phyloP scores from a whole-genome alignment of 2,329 filamentous ascomycete genomes.

The Chlorencoelia australis region DNA sequence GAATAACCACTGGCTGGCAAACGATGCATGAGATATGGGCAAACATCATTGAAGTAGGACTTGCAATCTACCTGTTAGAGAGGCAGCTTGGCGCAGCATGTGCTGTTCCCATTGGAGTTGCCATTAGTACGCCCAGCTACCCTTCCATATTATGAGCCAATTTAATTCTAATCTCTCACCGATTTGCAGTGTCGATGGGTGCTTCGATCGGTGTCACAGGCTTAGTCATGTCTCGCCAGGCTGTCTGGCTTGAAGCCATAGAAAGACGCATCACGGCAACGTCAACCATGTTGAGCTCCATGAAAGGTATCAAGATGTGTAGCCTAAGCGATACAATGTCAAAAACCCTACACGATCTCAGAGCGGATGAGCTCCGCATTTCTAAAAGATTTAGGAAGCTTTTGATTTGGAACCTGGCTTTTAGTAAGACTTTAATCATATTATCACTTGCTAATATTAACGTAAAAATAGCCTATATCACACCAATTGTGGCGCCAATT shows the following conservation, averaged over 20 bases:
- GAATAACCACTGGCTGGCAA: slow-evolving; percentile 20
- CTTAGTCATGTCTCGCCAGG: neutral
- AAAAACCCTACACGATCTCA: slow-evolving; percentile 21
- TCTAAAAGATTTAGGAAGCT: slow-evolving; percentile 7
- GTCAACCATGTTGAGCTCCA: slow-evolving; percentile 16
- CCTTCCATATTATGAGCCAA: too few species aligned
- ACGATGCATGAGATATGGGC: slow-evolving; percentile 31
- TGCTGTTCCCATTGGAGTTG: slow-evolving; percentile 6
- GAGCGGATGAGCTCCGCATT: slow-evolving; percentile 7
- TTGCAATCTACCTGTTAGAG: slow-evolving; percentile 29
- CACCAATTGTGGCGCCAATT: slow-evolving; percentile 5
- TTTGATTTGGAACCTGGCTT: slow-evolving; percentile 5
- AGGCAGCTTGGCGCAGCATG: slow-evolving; percentile 21
- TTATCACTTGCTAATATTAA: too few species aligned
- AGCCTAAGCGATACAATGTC: slow-evolving; percentile 13
- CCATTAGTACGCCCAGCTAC: too few species aligned
- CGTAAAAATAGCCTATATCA: slow-evolving; percentile 6
- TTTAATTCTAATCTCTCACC: too few species aligned
- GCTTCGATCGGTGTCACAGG: neutral
- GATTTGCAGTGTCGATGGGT: neutral
- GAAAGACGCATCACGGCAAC: slow-evolving; percentile 22
- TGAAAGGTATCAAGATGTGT: slow-evolving; percentile 23
- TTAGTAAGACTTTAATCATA: too few species aligned
- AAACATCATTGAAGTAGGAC: slow-evolving; percentile 27
- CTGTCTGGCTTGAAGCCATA: slow-evolving; percentile 19